phyloP scores from a whole-genome alignment of 352 stramenopile genomes.

The Hyaloperonospora brassicae region DNA sequence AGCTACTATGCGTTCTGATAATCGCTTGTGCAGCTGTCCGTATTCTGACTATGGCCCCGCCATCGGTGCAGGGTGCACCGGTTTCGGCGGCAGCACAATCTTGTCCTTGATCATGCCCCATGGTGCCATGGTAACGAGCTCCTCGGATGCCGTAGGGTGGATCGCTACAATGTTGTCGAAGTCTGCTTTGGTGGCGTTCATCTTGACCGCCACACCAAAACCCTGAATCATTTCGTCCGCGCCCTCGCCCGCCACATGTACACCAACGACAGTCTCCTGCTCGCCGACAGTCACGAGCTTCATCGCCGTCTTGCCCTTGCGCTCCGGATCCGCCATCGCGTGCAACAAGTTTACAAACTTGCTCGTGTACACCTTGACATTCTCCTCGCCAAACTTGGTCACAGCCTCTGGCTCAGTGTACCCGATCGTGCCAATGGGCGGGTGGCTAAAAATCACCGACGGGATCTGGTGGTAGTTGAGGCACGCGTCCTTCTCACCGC shows the following conservation, averaged over 20 bases:
- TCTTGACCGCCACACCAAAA: conserved; percentile 98
- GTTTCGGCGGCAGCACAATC: conserved; percentile 42
- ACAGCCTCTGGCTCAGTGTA: conserved; percentile 87
- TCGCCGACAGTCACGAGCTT: conserved; percentile 89
- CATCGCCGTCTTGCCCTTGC: conserved; percentile 93
- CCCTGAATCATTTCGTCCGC: conserved; percentile 98
- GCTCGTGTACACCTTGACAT: conserved; percentile 90
- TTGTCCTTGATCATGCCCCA: conserved; percentile 83
- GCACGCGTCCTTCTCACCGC: conserved; percentile 65
- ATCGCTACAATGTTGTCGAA: conserved; percentile 95
- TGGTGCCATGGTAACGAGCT: conserved; percentile 92
- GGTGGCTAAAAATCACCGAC: conserved; percentile 94
- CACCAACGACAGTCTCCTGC: conserved; percentile 91
- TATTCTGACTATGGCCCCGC: conserved; percentile 19
- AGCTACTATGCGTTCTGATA: no score
- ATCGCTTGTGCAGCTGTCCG: no score
- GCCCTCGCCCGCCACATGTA: conserved; percentile 93
- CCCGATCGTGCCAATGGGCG: conserved; percentile 90
- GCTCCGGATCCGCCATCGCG: conserved; percentile 37
- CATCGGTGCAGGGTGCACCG: conserved; percentile 27
- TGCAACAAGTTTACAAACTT: conserved; percentile 93
- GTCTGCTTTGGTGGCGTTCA: conserved; percentile 95
- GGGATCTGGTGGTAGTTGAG: conserved; percentile 86
- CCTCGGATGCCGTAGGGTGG: conserved; percentile 94
- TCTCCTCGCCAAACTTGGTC: conserved; percentile 80